Conservation (phyloP, 768 basidiomycete species). For the Roridomyces roridus region DNA sequence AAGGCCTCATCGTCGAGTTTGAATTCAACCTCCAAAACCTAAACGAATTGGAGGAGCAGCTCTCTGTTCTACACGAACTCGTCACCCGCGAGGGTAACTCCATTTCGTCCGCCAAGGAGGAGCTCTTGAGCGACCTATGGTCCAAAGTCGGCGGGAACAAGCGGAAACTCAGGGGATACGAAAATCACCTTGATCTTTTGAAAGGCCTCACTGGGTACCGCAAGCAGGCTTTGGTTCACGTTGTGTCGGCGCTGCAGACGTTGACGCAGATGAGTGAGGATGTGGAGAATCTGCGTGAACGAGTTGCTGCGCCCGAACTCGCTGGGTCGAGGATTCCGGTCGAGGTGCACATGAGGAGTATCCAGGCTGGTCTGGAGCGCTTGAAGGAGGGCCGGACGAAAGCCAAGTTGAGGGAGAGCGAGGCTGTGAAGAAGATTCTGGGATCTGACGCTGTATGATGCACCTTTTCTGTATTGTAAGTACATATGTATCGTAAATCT, state of each 20-base stretch:
- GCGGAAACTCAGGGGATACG: conserved; percentile 52
- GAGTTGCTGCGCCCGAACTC: conserved; percentile 72
- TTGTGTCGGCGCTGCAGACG: conserved; percentile 67
- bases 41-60: conserved; percentile 65
- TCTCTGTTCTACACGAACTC: conserved; percentile 62
- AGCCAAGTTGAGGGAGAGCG: conserved; percentile 50
- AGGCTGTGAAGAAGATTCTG: conserved; percentile 18
- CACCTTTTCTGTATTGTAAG: no score
- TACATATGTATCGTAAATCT: no score
- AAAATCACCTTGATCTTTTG: conserved; percentile 59
- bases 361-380: conserved; percentile 65
- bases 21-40: conserved; percentile 62
- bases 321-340: conserved; percentile 65
- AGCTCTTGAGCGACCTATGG: conserved; percentile 74
- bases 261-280: conserved; percentile 71
- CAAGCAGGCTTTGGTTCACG: conserved; percentile 66
- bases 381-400: conserved; percentile 62
- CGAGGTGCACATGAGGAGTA: conserved; percentile 79
- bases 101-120: conserved; percentile 49
- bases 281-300: conserved; percentile 77
- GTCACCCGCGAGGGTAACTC: conserved; percentile 62
- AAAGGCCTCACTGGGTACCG: conserved; percentile 62
- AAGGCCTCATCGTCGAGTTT: conserved; percentile 70
- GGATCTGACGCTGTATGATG: conserved; percentile 3
- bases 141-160: conserved; percentile 70